Percentiles rank a stretch among this genome's conserved stretches.
These are phyloP conservation scores for Botrytis porri DNA, from an alignment of 2,329 filamentous ascomycete species.

Conservation along the genomic window DNA sequence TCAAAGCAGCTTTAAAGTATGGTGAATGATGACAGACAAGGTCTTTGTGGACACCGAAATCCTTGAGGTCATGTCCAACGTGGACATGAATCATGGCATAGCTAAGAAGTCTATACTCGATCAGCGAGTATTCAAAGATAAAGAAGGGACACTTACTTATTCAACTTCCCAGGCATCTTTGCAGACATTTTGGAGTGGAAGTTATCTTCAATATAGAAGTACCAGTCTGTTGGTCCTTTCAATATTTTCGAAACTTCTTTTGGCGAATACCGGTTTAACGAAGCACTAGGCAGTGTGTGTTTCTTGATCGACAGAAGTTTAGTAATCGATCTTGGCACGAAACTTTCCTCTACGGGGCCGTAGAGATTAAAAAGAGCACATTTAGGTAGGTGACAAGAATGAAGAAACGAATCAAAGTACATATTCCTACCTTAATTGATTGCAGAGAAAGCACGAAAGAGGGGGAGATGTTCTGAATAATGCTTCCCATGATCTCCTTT, in stretches of 20 bases:
- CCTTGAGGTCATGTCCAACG: slow-evolving; percentile 17
- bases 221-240: background rate
- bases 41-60: slow-evolving; percentile 27
- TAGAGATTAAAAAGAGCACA: too few species aligned
- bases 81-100: slow-evolving; percentile 22
- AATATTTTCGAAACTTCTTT: too few species aligned
- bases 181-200: background rate
- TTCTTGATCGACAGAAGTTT: too few species aligned
- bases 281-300: too few species aligned
- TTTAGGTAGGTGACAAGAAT: background rate
- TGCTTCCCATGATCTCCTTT: background rate
- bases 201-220: background rate
- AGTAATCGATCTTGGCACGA: too few species aligned
- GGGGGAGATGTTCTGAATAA: background rate
- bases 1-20: slow-evolving; percentile 27
- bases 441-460: background rate
- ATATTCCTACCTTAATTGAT: background rate
- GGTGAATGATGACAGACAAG: slow-evolving; percentile 25
- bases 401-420: background rate
- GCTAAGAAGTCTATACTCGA: background rate
- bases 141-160: background rate
- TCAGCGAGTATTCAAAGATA: background rate
- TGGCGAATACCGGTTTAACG: too few species aligned
- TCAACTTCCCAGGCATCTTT: background rate
- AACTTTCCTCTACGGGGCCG: too few species aligned